Percentiles rank a stretch among this genome's conserved stretches.
phyloP scores from a whole-genome alignment of 2,329 filamentous ascomycete genomes.

The Trichoderma sp. region DNA sequence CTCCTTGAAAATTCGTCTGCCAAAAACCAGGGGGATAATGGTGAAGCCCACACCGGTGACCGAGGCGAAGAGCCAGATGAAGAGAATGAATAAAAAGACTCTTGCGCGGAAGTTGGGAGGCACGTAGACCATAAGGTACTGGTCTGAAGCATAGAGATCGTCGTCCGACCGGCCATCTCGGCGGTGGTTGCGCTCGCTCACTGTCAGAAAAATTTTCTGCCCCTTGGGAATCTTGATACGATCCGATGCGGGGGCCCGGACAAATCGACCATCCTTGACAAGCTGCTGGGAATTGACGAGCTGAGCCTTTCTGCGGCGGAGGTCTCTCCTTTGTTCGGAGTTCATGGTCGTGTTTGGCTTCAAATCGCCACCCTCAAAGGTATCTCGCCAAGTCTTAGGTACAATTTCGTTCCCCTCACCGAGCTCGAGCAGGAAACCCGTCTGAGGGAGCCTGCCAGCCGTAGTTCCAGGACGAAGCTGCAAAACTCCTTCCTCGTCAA shows the following conservation, averaged over 20 bases:
- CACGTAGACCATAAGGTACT: constrained; percentile 73
- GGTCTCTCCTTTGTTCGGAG: constrained; percentile 35
- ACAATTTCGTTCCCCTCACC: constrained; percentile 41
- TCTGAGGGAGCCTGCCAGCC: constrained; percentile 37
- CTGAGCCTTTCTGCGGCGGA: constrained; percentile 41
- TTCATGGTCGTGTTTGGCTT: constrained; percentile 41
- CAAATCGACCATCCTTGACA: constrained; percentile 73
- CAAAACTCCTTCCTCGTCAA: constrained; percentile 77
- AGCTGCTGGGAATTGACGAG: constrained; percentile 55
- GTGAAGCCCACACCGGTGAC: constrained; percentile 82
- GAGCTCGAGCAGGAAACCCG: constrained; percentile 47
- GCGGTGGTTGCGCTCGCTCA: constrained; percentile 64
- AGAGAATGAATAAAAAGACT: constrained; percentile 80
- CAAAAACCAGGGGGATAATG: constrained; percentile 81
- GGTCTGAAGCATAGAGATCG: constrained; percentile 54
- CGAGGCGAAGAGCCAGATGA: constrained; percentile 92
- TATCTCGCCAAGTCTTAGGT: constrained; percentile 57
- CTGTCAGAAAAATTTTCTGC: constrained; percentile 71
- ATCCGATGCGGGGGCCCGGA: constrained; percentile 90
- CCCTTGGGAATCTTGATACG: constrained; percentile 92
- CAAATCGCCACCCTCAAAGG: constrained; percentile 49
- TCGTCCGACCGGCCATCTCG: constrained; percentile 53
- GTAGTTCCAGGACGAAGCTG: constrained; percentile 42
- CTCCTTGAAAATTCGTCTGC: constrained; percentile 71
- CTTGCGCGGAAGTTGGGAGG: constrained; percentile 81